Evolutionary conservation across 768 basidiomycete species (phyloP).

Genomic region (Cubamyces sp.): DNA sequence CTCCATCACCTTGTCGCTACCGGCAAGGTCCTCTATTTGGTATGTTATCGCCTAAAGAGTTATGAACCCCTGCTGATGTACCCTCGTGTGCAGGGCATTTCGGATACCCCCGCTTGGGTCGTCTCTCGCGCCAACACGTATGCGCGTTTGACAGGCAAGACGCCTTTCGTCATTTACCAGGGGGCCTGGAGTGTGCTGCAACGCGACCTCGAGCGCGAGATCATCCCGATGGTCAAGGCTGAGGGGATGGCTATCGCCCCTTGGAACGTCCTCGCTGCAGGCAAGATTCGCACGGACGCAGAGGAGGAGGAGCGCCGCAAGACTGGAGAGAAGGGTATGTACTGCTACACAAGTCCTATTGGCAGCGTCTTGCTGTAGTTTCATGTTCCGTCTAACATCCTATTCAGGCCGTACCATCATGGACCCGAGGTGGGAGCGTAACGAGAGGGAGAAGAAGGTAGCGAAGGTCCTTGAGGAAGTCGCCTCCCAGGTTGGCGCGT

Average conservation of each 20-base stretch:
- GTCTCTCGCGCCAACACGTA: slow-evolving; percentile 41
- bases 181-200: slow-evolving; percentile 32
- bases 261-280: slow-evolving; percentile 43
- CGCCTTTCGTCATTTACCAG: slow-evolving; percentile 46
- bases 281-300: slow-evolving; percentile 39
- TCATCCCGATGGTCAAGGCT: slow-evolving; percentile 34
- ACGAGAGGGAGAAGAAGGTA: slow-evolving; percentile 34
- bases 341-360: too few relatives aligned
- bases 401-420: slow-evolving; percentile 36
- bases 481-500: slow-evolving; percentile 48
- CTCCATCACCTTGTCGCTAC: too few relatives aligned
- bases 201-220: slow-evolving; percentile 45
- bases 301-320: slow-evolving; percentile 35
- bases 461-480: slow-evolving; percentile 50
- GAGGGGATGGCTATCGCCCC: slow-evolving; percentile 40
- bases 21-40: too few relatives aligned
- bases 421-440: slow-evolving; percentile 39
- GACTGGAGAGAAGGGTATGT: slow-evolving; percentile 30
- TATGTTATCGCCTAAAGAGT: too few relatives aligned
- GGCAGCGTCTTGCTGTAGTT: too few relatives aligned
- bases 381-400: neutral
- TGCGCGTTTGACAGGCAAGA: slow-evolving; percentile 38
- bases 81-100: slow-evolving; percentile 18
- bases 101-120: slow-evolving; percentile 38
- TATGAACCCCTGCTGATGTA: too few relatives aligned